phyloP scores from a whole-genome alignment of 306 rosid species.

The Oemleria cerasiformis region DNA sequence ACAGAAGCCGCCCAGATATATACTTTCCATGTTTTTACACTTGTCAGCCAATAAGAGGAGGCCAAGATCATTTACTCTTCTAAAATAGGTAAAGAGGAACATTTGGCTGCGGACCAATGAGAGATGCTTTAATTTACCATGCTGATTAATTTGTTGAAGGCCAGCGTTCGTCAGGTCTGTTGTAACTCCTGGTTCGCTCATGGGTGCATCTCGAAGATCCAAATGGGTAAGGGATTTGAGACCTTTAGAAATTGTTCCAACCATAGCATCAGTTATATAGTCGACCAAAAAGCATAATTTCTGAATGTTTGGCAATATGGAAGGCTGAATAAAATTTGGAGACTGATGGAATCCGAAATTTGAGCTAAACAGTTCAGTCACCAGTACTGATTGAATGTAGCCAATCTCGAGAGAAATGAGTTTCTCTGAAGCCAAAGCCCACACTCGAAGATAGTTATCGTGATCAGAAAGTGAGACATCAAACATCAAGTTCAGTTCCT shows the following conservation, averaged over 20 bases:
- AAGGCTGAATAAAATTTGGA: slow-evolving; percentile 41
- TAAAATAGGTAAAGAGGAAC: slow-evolving; percentile 56
- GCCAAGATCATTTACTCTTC: slow-evolving; percentile 86
- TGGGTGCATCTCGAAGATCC: slow-evolving; percentile 91
- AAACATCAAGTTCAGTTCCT: slow-evolving; percentile 82
- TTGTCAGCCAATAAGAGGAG: slow-evolving; percentile 89
- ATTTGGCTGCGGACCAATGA: slow-evolving; percentile 88
- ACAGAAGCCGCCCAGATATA: slow-evolving; percentile 91
- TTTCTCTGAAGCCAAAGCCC: slow-evolving; percentile 80
- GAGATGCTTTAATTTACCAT: slow-evolving; percentile 72
- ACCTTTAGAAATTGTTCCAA: slow-evolving; percentile 64
- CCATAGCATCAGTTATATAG: slow-evolving; percentile 84
- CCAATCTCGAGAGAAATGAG: slow-evolving; percentile 85
- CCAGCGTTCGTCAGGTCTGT: slow-evolving; percentile 82
- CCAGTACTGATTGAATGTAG: slow-evolving; percentile 71
- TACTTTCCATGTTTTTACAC: slow-evolving; percentile 78
- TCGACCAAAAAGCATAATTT: slow-evolving; percentile 84
- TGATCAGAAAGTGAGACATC: slow-evolving; percentile 76
- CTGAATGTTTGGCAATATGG: slow-evolving; percentile 65
- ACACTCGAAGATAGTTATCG: slow-evolving; percentile 64
- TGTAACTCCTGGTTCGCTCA: slow-evolving; percentile 69
- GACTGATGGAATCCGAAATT: slow-evolving; percentile 51
- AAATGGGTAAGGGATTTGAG: slow-evolving; percentile 65
- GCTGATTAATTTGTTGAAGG: slow-evolving; percentile 86
- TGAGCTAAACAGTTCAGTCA: slow-evolving; percentile 80